Conservation (phyloP, 257 asterid species). For the Leonotis leonurus region DNA sequence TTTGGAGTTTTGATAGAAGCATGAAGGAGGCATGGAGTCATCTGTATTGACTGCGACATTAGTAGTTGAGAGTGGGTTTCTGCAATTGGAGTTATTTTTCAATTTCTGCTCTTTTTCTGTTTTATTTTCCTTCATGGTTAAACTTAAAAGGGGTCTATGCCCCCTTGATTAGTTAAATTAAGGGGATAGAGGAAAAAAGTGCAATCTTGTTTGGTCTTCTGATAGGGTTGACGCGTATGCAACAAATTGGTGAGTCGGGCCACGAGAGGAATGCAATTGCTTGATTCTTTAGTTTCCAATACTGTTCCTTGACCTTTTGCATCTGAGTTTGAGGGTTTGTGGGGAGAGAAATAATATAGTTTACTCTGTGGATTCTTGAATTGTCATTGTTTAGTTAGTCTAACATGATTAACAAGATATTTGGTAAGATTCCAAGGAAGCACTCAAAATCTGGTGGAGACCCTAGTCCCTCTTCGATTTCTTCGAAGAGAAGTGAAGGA, state of each 20-base stretch:
- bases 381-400: slow-evolving; percentile 3
- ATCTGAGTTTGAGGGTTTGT: slow-evolving; percentile 18
- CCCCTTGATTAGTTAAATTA: slow-evolving; percentile 4
- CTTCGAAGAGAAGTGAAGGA: slow-evolving; percentile 53
- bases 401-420: slow-evolving; percentile 67
- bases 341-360: slow-evolving; percentile 14
- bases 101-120: slow-evolving; percentile 2
- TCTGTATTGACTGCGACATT: slow-evolving; percentile 29
- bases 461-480: slow-evolving; percentile 38
- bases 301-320: slow-evolving; percentile 17
- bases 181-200: slow-evolving; percentile 7
- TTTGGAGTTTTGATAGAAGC: slow-evolving; percentile 15
- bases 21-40: slow-evolving; percentile 16
- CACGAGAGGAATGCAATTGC: background rate
- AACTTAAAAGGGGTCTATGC: slow-evolving; percentile 6
- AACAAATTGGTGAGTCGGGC: slow-evolving; percentile 22
- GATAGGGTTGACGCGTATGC: slow-evolving; percentile 13
- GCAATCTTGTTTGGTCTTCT: slow-evolving; percentile 25
- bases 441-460: slow-evolving; percentile 55
- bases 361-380: slow-evolving; percentile 8
- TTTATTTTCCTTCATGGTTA: slow-evolving; percentile 14
- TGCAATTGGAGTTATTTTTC: slow-evolving; percentile 17
- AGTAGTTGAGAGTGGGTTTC: slow-evolving; percentile 19
- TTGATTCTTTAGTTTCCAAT: background rate
- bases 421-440: slow-evolving; percentile 71